Evolutionary conservation across 768 basidiomycete species (phyloP).

Genomic region (Cystofilobasidium bisporidii): DNA sequence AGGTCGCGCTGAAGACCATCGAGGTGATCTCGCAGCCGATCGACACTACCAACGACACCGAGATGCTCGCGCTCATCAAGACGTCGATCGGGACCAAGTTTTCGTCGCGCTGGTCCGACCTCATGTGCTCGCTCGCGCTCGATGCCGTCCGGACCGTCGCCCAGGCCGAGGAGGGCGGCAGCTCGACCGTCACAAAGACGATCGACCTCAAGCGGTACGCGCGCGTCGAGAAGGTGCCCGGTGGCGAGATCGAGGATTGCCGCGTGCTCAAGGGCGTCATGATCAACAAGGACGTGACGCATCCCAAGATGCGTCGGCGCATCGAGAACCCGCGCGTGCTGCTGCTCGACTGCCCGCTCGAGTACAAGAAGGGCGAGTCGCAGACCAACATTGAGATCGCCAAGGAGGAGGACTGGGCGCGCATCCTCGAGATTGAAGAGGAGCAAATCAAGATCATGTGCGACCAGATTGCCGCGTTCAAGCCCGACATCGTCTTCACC

Average conservation of each 20-base stretch:
- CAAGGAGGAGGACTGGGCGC: conserved; percentile 84
- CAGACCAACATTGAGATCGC: conserved; percentile 98
- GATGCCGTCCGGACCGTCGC: conserved; percentile 85
- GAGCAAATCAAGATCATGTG: conserved; percentile 87
- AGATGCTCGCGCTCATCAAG: conserved; percentile 95
- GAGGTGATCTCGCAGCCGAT: conserved; percentile 81
- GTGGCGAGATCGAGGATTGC: conserved; percentile 92
- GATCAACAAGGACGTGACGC: conserved; percentile 98
- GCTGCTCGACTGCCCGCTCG: conserved; percentile 83
- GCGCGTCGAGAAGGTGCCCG: conserved; percentile 92
- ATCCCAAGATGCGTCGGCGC: conserved; percentile 87
- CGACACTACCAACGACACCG: conserved; percentile 67
- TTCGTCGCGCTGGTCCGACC: conserved; percentile 87
- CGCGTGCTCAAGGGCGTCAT: conserved; percentile 80
- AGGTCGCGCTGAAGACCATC: conserved; percentile 81
- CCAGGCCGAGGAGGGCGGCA: conserved; percentile 49
- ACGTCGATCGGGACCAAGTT: conserved; percentile 98
- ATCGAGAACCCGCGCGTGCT: conserved; percentile 84
- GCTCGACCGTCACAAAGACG: conserved; percentile 50
- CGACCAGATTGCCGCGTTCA: conserved; percentile 76
- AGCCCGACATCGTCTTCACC: conserved; percentile 87
- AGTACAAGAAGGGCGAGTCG: conserved; percentile 98
- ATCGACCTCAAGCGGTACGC: conserved; percentile 98
- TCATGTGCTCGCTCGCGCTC: conserved; percentile 92
- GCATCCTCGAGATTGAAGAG: conserved; percentile 89